Evolutionary conservation across 495 filamentous ascomycete genomes (phyloP), one percentile per base, ranked within the genome.

Genomic region (Bathelium albidoporum): DNA sequence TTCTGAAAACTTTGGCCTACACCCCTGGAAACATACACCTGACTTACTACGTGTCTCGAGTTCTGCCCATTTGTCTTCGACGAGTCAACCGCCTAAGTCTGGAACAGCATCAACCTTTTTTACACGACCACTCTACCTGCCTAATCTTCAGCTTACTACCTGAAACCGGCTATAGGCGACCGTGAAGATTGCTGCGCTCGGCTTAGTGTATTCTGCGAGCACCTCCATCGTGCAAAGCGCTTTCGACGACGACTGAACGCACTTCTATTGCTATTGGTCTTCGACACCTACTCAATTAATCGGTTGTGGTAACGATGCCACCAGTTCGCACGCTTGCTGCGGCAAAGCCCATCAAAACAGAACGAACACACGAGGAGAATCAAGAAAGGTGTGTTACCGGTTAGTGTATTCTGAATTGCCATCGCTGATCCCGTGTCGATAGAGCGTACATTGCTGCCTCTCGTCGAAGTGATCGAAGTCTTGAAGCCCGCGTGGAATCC

Each of bases 361-460:
- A 88, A 68, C 76, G 89, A 32, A 88, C 85, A 9, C 87, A 89
- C 66, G 90, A 93, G 73, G 91, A 97, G 73, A 96, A 97, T 65
- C 89, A 94, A 74, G 93, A 97, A 75, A 82, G 86, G 86, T 88
- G 77, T 39, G 82, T 66, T 22, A 59, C 5, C 22, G 32, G 63
- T 26, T 29, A 14, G 58, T 9, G 14, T 36, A 32, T 32, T 28
- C 10, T 52, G n/a, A 12, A 32, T 55, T 28, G 18, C 14, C 61
- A 12, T 61, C 16, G 18, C 64, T 63, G 32, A 62, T 44, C n/a
- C 22, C 49, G 31, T 2, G 36, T 5, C 52, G 32, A 39, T 67
- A 89, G 92, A 66, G 93, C 93, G 43, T 97, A 95, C 69, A 94
- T 97, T 68, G 93, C 94, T 11, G 93, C 93, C 1, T 97, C 93